Conservation (phyloP, 208 protist species). For the Angomonas deanei region DNA sequence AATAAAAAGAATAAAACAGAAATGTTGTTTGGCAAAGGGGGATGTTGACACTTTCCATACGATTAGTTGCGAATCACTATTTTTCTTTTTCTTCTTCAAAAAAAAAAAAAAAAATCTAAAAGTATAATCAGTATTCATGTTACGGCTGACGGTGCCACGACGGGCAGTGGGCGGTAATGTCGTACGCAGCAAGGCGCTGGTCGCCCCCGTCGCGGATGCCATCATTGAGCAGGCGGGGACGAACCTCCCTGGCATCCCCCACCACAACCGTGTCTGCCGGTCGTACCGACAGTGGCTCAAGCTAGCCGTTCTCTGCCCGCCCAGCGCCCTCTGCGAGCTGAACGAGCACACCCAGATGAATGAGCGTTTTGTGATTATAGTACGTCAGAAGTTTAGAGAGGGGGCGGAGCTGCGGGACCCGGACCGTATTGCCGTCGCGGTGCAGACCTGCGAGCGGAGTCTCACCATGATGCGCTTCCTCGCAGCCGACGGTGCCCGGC, state of each 20-base stretch:
- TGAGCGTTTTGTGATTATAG: conserved; percentile 82
- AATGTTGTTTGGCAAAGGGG: not conserved
- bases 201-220: conserved; percentile 25
- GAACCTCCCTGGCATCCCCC: conserved; percentile 70
- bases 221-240: conserved; percentile 69
- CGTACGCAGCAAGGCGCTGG: conserved; percentile 59
- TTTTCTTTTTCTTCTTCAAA: conserved; percentile 8
- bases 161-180: conserved; percentile 20
- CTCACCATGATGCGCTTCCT: conserved; percentile 82
- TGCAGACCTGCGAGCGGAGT: conserved; percentile 80
- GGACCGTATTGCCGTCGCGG: conserved; percentile 73
- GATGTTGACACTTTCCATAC: not conserved
- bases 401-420: conserved; percentile 66
- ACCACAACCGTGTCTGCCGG: conserved; percentile 67
- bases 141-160: conserved; percentile 8
- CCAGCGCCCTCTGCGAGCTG: conserved; percentile 66
- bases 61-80: not conserved
- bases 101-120: conserved; percentile 8
- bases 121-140: conserved; percentile 9
- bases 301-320: conserved; percentile 76
- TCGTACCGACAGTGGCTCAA: conserved; percentile 86
- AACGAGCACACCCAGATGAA: conserved; percentile 90
- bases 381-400: conserved; percentile 85
- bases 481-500: conserved; percentile 65
- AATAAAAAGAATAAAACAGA: conserved; percentile 10